phyloP scores from a whole-genome alignment of 202 grass and related monocot genomes.

The Carex sylvatica region DNA sequence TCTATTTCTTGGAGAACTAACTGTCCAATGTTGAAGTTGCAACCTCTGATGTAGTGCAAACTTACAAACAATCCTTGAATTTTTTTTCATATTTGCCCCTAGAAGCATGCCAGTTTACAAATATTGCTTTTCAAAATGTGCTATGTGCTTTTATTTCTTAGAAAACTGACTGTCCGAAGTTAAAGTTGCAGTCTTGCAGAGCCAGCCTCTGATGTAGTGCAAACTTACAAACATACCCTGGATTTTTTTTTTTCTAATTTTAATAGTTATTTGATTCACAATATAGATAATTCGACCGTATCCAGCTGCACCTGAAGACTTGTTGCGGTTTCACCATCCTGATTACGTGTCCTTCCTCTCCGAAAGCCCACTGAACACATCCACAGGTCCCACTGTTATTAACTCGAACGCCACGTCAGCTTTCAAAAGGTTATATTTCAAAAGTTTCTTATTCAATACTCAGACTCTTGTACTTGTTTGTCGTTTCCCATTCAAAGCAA shows the following conservation, averaged over 20 bases:
- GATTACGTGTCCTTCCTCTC: conserved; percentile 86
- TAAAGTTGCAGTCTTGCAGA: no score
- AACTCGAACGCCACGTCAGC: conserved; percentile 38
- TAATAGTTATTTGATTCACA: not conserved
- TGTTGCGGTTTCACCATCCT: conserved; percentile 85
- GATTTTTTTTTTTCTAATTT: not conserved
- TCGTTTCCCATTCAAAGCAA: not conserved
- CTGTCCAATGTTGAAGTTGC: no score
- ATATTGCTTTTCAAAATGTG: not conserved
- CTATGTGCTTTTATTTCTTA: no score
- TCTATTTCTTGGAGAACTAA: no score
- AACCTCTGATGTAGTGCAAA: no score
- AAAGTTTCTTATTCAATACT: not conserved
- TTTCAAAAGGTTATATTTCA: conserved; percentile 21
- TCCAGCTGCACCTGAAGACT: conserved; percentile 66
- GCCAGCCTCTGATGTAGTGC: no score
- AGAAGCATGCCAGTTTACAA: not conserved
- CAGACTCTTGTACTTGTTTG: not conserved
- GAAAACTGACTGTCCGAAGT: no score
- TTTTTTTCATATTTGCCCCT: not conserved
- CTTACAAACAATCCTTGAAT: no score
- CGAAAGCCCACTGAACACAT: conserved; percentile 42
- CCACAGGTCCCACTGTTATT: conserved; percentile 31
- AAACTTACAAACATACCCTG: no score
- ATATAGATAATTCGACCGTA: conserved; percentile 54